Evolutionary conservation across 306 rosid species (phyloP), one percentile per base, ranked within the genome.

Genomic region (Inga oerstediana): DNA sequence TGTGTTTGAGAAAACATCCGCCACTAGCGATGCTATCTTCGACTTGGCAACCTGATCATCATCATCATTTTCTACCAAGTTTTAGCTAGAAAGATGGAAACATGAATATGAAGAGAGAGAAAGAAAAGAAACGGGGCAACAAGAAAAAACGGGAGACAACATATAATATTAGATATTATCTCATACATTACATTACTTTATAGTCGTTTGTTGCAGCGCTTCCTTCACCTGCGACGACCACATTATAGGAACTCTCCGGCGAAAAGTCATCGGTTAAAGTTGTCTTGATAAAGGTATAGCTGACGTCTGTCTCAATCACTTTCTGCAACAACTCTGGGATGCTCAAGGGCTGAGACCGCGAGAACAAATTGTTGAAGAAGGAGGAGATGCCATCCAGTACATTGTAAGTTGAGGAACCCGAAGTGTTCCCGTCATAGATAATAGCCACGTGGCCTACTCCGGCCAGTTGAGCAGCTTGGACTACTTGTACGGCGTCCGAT

Each of bases 121-220:
- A 24, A 11, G 8, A n/a, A 71, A 70, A 34, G 6, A 12, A 45
- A 45, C 4, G 2, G 12, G 3, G n/a, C 17, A 13, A 41, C 19
- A 49, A 51, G 13, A 2, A 19, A 19, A 43, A 71, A 39, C 16
- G 54, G 76, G 44, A 78, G 52, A 54, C 78, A 76, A 32, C 52
- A 82, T 77, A 81, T 49, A 88, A 88, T 82, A 75, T 81, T 39
- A 76, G 90, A 89, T 68, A 86, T 67, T 89, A 90, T 85, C 77
- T 94, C 97, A 95, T 93, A 93, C 99, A 95, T 96, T 96, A 91
- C 99, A 96, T 96, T 96, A 96, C 99, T 96, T 96, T 96, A 95
- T 89, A 94, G 97, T 96, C 99, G 98, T 84, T 89, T 35, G 86
- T 87, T 81, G 90, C 76, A 10, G 85, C 39, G 82, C 85, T 85